Percentiles rank a stretch among this genome's conserved stretches.
phyloP scores from a whole-genome alignment of 1,284 basidiomycete species.

The Malassezia globosa region DNA sequence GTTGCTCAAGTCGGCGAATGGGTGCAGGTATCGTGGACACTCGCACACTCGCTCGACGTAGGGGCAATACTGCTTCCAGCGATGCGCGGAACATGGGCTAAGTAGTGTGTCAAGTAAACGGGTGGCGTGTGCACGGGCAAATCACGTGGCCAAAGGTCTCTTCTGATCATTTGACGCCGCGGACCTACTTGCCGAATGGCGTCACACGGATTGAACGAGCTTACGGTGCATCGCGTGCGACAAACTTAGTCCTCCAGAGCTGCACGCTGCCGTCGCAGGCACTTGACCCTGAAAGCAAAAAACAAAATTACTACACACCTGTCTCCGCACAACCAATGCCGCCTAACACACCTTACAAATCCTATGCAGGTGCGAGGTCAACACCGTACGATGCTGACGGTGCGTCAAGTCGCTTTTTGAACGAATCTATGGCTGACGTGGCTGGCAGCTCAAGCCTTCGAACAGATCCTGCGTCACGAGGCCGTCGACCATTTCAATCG shows the following conservation, averaged over 20 bases:
- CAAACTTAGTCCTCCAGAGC: too few species aligned
- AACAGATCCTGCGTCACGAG: conserved; percentile 1
- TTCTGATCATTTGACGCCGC: too few species aligned
- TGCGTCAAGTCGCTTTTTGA: background rate
- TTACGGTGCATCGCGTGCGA: too few species aligned
- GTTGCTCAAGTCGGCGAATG: background rate
- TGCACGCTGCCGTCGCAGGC: too few species aligned
- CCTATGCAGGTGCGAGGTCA: conserved; percentile 1
- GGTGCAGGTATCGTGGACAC: background rate
- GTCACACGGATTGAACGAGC: too few species aligned
- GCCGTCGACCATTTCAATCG: conserved; percentile 30
- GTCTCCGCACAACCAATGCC: too few species aligned
- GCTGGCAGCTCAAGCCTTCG: too few species aligned
- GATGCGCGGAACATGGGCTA: background rate
- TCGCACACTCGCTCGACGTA: background rate
- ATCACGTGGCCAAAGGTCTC: background rate
- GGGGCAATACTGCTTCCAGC: background rate
- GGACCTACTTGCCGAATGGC: too few species aligned
- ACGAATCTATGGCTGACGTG: background rate
- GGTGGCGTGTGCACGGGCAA: background rate
- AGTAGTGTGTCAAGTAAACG: too few species aligned
- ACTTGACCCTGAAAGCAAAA: too few species aligned
- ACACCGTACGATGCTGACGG: conserved; percentile 10
- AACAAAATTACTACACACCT: too few species aligned
- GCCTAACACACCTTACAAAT: conserved; percentile 3